phyloP scores from a whole-genome alignment of 495 filamentous ascomycete genomes.

The Evernia prunastri region DNA sequence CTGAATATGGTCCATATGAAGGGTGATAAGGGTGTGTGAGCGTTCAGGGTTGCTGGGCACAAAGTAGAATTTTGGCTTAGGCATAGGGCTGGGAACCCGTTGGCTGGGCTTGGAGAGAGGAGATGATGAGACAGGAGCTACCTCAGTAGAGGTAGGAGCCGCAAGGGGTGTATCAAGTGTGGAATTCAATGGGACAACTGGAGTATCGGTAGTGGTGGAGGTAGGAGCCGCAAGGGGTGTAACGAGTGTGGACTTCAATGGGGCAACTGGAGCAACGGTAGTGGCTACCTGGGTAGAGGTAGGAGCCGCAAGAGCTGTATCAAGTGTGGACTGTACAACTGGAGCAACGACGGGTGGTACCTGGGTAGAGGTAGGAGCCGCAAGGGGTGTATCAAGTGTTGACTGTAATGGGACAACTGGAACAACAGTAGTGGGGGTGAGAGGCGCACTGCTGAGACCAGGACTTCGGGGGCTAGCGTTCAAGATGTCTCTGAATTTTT shows the following conservation, averaged over 20 bases:
- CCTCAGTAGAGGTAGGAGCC: neutral
- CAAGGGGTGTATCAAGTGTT: neutral
- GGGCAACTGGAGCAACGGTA: neutral
- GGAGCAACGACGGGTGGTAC: neutral
- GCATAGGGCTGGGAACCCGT: neutral
- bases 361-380: too few species aligned
- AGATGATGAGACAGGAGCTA: neutral
- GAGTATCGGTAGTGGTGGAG: neutral
- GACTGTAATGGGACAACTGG: neutral
- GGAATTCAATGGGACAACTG: neutral
- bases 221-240: neutral
- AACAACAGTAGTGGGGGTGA: neutral
- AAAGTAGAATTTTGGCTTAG: neutral
- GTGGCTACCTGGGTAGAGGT: too few species aligned
- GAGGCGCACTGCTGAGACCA: neutral
- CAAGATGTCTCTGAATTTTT: neutral
- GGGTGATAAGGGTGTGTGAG: neutral
- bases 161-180: neutral
- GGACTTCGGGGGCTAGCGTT: neutral
- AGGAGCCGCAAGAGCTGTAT: neutral
- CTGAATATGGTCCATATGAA: neutral
- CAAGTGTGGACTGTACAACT: neutral
- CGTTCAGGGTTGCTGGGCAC: neutral
- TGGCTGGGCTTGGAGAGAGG: neutral
- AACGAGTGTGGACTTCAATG: neutral